Percentiles rank a stretch among this genome's conserved stretches.
These are phyloP conservation scores for Penicillium sp. DNA, from an alignment of 2,329 filamentous ascomycete species.

Conservation along the genomic window DNA sequence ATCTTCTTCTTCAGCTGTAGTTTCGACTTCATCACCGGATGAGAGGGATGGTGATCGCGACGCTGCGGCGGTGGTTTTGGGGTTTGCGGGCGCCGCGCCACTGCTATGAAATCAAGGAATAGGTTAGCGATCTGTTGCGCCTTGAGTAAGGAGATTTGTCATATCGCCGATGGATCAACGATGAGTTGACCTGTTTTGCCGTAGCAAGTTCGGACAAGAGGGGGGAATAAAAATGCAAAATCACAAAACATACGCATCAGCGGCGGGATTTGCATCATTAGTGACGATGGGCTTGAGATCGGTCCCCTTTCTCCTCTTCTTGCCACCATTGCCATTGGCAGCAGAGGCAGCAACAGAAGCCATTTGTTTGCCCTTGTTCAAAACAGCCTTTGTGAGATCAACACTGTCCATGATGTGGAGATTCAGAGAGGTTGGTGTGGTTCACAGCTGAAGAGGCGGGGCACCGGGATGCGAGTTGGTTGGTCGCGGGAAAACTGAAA, in stretches of 20 bases:
- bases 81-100: constrained; percentile 17
- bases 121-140: not conserved
- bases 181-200: not conserved
- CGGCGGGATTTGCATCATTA: constrained; percentile 55
- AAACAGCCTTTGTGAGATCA: constrained; percentile 64
- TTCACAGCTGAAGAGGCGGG: constrained; percentile 19
- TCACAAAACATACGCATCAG: constrained; percentile 41
- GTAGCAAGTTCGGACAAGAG: not conserved
- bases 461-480: constrained; percentile 22
- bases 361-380: constrained; percentile 67
- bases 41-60: constrained; percentile 74
- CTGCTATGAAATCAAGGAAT: constrained; percentile 27
- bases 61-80: constrained; percentile 51
- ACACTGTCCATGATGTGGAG: constrained; percentile 60
- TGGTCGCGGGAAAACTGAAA: constrained; percentile 9
- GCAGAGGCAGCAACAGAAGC: constrained; percentile 48
- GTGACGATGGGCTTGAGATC: constrained; percentile 67
- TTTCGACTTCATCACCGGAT: constrained; percentile 81
- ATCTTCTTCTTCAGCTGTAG: constrained; percentile 96
- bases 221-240: constrained; percentile 1
- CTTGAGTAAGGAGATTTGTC: not conserved
- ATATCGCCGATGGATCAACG: not conserved
- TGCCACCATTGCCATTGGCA: constrained; percentile 58
- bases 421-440: constrained; percentile 7
- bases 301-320: constrained; percentile 66